Percentiles rank a stretch among this genome's conserved stretches.
phyloP scores from a whole-genome alignment of 1,284 basidiomycete species.

The Rhodofomes roseus region DNA sequence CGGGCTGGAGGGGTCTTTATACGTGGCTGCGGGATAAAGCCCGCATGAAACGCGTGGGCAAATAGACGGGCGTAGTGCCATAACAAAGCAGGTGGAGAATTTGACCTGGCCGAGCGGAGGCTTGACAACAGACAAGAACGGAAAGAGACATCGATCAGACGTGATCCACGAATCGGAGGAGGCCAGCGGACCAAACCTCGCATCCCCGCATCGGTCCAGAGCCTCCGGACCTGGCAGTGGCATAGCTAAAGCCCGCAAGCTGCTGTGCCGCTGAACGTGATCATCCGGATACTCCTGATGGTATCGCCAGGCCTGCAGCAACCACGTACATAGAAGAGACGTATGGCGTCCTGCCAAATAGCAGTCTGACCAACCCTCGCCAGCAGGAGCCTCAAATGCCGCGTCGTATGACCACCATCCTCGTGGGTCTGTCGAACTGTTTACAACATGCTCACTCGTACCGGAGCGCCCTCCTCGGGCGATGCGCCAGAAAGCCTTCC shows the following conservation, averaged over 20 bases:
- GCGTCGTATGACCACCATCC: background rate
- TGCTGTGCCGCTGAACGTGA: background rate
- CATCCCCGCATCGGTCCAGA: background rate
- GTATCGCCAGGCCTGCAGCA: background rate
- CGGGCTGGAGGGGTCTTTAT: slow-evolving; percentile 1
- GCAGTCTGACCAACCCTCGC: too few species aligned
- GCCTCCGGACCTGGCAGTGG: background rate
- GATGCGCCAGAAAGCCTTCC: background rate
- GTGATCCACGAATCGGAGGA: background rate
- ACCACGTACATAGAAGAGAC: background rate
- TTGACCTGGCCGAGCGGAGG: background rate
- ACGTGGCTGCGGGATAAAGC: background rate
- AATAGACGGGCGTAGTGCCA: background rate
- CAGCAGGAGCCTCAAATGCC: background rate
- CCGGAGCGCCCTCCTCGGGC: background rate
- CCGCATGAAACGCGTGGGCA: slow-evolving; percentile 2
- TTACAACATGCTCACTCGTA: background rate
- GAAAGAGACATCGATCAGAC: slow-evolving; percentile 1
- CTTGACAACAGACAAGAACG: background rate
- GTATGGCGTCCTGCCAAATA: background rate
- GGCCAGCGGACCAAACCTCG: background rate
- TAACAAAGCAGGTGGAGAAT: background rate
- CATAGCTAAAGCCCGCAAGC: too few species aligned
- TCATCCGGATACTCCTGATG: too few species aligned
- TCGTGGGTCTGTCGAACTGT: background rate